Evolutionary conservation across 1,284 basidiomycete species (phyloP), one percentile per base, ranked within the genome.

Genomic region (Vanrija sp.): DNA sequence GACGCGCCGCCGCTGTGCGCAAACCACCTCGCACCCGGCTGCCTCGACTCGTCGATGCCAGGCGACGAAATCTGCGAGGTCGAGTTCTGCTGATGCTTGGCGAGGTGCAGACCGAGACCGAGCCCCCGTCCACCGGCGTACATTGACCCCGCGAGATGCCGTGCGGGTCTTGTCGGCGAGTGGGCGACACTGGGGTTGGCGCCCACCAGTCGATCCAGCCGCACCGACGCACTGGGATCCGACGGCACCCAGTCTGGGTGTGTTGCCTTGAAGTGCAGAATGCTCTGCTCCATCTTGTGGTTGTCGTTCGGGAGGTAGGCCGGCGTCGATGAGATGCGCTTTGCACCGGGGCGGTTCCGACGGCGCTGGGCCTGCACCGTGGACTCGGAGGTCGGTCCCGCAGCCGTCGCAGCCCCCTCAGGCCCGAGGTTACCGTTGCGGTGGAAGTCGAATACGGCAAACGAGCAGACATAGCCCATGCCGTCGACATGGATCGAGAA

Each of bases 371-470:
- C 7, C 10, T 31, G 27, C 31, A 31, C 31, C 3, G 31, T 35
- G 25, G 45, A 20, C 6, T 27, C 25, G n/a, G 45, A 27, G 4
- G 36, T 24, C 3, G 23, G 41, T 6, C 39, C 51, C 14, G 36
- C 51, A 39, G 41, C 39, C 1, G 18, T 53, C 1, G 36, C 50
- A 0, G 51, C 45, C 1, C 47, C 35, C 67, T 78, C 57, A 48
- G 87, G 86, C 78, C 87, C 89, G 67, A 88, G 81, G 69, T 91
- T 92, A 0, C 90, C 89, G 62, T 95, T 88, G 57, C 92, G 78
- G 72, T 91, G 85, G 74, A 98, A 97, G 73, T 98, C 93, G 71
- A 98, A 98, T 52, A 96, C 94, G 1, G 95, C 96, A 76, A 98
- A 98, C 56, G 88, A 92, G 72, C 96, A 98, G 9, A 98, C 90